Base-by-base conservation (phyloP, 2,329 filamentous ascomycete genomes). In the Leptographium lundbergii region DNA sequence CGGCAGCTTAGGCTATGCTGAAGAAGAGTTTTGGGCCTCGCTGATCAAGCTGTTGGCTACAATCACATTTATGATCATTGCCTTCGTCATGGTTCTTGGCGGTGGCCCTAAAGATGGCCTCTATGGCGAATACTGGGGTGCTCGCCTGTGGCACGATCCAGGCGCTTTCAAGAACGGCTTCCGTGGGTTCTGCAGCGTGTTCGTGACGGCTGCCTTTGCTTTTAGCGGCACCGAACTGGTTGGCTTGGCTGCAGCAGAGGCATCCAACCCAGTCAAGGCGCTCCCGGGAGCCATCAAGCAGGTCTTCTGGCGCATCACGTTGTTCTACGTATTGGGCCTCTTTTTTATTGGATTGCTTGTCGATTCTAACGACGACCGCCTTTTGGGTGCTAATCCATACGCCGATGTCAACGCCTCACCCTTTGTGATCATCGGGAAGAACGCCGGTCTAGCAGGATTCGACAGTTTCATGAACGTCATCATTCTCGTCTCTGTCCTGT, bases 201-300 rank as follows among this genome's bases (percentile, higher is more conserved):
- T 88, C 63, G 85, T 89, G 56, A 88, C 83, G 1, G 86, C 87
- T 3, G 86, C 86, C 4, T 89, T 89, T 66, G 75, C 86, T 25
- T 90, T 89, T 67, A 81, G 82, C 19, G 87, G 86, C 17, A 89
- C 86, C 0, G 87, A 89, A 67, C 75, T 88, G 2, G 86, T 89
- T n/a, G 87, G 86, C 65, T 77, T 90, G 3, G 85, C 86, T 3
- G 86, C 86, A 0, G 86, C 86, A 7, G 87, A 91, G 70, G 82
- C 86, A 0, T 72, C 74, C 11, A 88, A 89, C 67, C 87, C 87
- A 0, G 78, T 82, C 59, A 85, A 88, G 67, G 81, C 86, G 0
- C 78, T 96, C 1, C 91, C 91, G 0, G 85, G 83, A 1, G 91
- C 91, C 6, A 85, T 92, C 66, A 95, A 94, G 74, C 90, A 95